Evolutionary conservation across 2,329 filamentous ascomycete species (phyloP).

Genomic region (Periconia macrospinosa): DNA sequence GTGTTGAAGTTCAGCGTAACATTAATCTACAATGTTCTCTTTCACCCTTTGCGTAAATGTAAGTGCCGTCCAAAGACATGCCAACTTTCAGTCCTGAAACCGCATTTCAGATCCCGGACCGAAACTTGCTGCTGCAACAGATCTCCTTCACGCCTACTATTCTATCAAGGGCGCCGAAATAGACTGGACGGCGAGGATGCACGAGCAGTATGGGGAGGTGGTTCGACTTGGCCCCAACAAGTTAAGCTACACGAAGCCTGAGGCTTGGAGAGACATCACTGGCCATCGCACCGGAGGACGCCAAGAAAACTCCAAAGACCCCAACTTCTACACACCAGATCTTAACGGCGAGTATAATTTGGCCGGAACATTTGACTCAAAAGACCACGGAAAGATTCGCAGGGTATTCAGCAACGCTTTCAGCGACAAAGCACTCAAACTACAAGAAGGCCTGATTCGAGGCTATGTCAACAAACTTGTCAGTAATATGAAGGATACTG

Average conservation of each 20-base stretch:
- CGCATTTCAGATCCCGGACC: neutral
- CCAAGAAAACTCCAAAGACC: neutral
- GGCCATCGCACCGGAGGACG: neutral
- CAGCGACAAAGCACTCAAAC: slow-evolving; percentile 44
- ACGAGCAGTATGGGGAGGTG: neutral
- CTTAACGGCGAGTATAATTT: neutral
- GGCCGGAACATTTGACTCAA: neutral
- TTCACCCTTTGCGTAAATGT: neutral
- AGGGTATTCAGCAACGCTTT: slow-evolving; percentile 47
- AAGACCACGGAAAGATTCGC: slow-evolving; percentile 7
- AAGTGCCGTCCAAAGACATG: too few species aligned
- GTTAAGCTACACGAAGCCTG: neutral
- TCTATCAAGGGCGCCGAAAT: slow-evolving; percentile 17
- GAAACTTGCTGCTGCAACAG: neutral
- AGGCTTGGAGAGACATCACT: neutral
- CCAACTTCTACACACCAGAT: neutral
- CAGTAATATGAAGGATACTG: slow-evolving; percentile 34
- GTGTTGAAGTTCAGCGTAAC: neutral
- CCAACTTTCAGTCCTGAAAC: too few species aligned
- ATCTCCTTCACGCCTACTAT: slow-evolving; percentile 43
- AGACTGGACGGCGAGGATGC: neutral
- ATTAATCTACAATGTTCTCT: neutral
- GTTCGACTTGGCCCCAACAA: neutral
- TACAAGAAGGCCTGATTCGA: slow-evolving; percentile 46
- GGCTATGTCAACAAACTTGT: slow-evolving; percentile 47